Evolutionary conservation across 2,329 filamentous ascomycete species (phyloP), one percentile per base, ranked within the genome.

Genomic region (Aspergillus calidoustus): DNA sequence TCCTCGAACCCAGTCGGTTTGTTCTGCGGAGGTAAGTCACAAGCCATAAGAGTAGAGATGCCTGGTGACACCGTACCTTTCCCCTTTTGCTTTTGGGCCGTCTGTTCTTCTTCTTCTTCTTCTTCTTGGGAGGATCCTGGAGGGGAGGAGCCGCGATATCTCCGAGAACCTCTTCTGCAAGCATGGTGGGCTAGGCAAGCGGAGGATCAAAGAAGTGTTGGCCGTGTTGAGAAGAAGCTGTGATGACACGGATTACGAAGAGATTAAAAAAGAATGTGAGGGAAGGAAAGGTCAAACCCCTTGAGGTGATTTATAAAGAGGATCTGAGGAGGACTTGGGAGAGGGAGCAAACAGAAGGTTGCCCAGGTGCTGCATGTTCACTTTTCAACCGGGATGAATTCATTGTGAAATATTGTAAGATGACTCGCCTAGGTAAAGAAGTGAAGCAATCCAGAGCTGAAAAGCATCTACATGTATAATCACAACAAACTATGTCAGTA

Each of bases 1-100:
- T 93, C 89, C 85, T 93, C 91, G 61, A 93, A 93, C 0, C 91
- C 91, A 6, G 86, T 90, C 5, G 81, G 80, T 61, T 80, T 78
- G 52, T 69, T 73, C 79, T 82, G 63, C 51, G 23, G 25, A 38
- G 55, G 60, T 62, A 25, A 65, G 52, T 11, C 19, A 31, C 31
- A 31, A 44, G 22, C 38, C 19, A 43, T 15, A 34, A 17, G 46
- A 13, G 15, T 23, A 51, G 38, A 28, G 15, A 9, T 31, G 19
- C 13, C 19, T 15, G 28, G 22, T 38, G 4, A n/a, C 7, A 23
- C n/a, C 56, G 7, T 66, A 70, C 69, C 46, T 52, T 51, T 54
- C 79, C 78, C 53, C 77, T 73, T 66, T 80, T 71, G 63, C 75
- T 76, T 58, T 76, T 78, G n/a, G 79, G 69, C 47, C 73, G 69